A percentile compares a stretch with the other conserved stretches of the same genome.
Evolutionary conservation across 805 yeast genomes (phyloP).

Genomic region (Komagataella pastoris): DNA sequence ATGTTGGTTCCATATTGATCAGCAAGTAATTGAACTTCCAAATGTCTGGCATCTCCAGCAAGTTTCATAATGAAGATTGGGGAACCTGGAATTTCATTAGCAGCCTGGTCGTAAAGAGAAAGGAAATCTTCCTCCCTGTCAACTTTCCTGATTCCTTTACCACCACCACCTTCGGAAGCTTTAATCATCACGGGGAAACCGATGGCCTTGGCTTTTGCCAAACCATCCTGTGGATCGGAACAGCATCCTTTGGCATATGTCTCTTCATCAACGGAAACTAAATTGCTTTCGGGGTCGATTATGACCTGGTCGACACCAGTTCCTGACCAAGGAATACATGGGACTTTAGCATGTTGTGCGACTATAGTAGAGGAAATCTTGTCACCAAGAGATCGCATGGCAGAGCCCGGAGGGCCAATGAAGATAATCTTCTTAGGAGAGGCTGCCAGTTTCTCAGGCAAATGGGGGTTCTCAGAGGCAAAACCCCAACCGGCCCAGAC

Average conservation of each 20-base stretch:
- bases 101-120: slow-evolving; percentile 79
- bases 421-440: slow-evolving; percentile 83
- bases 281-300: slow-evolving; percentile 51
- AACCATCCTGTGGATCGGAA: slow-evolving; percentile 76
- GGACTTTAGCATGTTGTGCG: slow-evolving; percentile 97
- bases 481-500: slow-evolving; percentile 99
- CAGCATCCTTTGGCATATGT: slow-evolving; percentile 86
- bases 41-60: slow-evolving; percentile 95
- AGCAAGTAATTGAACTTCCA: slow-evolving; percentile 94
- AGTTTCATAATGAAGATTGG: slow-evolving; percentile 96
- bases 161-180: slow-evolving; percentile 99
- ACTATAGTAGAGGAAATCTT: slow-evolving; percentile 96
- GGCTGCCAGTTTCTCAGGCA: slow-evolving; percentile 91
- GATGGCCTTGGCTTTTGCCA: slow-evolving; percentile 68
- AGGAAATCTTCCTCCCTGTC: slow-evolving; percentile 70
- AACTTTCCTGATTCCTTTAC: slow-evolving; percentile 98
- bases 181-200: slow-evolving; percentile 99
- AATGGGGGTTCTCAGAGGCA: slow-evolving; percentile 94
- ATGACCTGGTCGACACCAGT: slow-evolving; percentile 83
- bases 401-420: slow-evolving; percentile 98
- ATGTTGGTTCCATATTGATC: slow-evolving; percentile 98
- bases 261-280: slow-evolving; percentile 82
- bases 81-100: slow-evolving; percentile 96
- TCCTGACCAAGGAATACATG: slow-evolving; percentile 99
- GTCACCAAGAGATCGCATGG: slow-evolving; percentile 99